A percentile compares a stretch with the other conserved stretches of the same genome.
Conservation (phyloP, 257 asterid species). For the Jasminum sambac region DNA sequence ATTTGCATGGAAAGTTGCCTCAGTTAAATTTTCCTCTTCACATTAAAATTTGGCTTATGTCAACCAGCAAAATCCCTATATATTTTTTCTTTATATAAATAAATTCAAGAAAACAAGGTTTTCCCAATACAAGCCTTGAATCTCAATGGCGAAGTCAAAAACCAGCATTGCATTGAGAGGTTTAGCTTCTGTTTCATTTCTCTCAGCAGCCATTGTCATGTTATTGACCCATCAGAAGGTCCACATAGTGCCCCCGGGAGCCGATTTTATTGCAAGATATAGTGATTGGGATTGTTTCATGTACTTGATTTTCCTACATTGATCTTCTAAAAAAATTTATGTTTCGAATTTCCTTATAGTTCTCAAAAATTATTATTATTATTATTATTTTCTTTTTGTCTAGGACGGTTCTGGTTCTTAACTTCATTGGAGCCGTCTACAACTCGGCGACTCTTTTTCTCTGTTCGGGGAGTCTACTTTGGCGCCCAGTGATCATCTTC, state of each 20-base stretch:
- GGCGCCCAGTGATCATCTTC: neutral
- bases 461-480: neutral
- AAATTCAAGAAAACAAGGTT: too few relatives aligned
- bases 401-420: neutral
- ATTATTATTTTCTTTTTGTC: too few relatives aligned
- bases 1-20: too few relatives aligned
- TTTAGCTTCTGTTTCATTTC: neutral
- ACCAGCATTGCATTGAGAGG: neutral
- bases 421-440: neutral
- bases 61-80: too few relatives aligned
- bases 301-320: neutral
- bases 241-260: neutral
- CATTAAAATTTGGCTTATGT: too few relatives aligned
- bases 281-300: neutral
- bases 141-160: neutral
- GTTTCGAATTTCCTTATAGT: too few relatives aligned
- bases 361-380: too few relatives aligned
- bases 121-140: too few relatives aligned
- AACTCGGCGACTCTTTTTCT: neutral
- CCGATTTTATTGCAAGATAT: neutral
- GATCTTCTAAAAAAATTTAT: too few relatives aligned
- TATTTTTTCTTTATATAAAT: too few relatives aligned
- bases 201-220: slow-evolving; percentile 1
- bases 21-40: too few relatives aligned
- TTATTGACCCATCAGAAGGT: neutral